These are phyloP conservation scores for Fomitopsis pinicola DNA, from an alignment of 1,284 basidiomycete species.

Conservation along the genomic window DNA sequence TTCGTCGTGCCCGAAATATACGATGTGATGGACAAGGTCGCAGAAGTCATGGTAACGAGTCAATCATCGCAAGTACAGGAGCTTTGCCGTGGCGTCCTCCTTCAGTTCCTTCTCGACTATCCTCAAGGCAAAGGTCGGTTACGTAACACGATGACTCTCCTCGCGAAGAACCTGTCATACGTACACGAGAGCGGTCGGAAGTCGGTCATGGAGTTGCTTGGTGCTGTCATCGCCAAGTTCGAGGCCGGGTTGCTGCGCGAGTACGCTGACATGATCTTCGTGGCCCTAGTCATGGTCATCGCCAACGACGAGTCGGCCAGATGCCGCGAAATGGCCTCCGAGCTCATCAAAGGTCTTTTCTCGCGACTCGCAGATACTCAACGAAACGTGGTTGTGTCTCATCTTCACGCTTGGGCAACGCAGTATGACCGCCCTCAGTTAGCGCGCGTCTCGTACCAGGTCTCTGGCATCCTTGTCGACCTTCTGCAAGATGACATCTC, in stretches of 20 bases:
- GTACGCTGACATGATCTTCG: constrained; percentile 88
- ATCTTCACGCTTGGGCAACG: constrained; percentile 80
- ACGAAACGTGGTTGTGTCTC: constrained; percentile 58
- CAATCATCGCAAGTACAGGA: constrained; percentile 92
- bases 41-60: constrained; percentile 91
- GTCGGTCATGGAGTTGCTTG: constrained; percentile 90
- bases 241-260: constrained; percentile 72
- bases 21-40: constrained; percentile 95
- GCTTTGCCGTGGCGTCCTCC: constrained; percentile 81
- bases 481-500: constrained; percentile 47
- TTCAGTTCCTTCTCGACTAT: constrained; percentile 97
- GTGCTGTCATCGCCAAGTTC: constrained; percentile 85
- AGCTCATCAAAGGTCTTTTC: constrained; percentile 78
- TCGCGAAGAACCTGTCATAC: constrained; percentile 93
- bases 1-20: constrained; percentile 97
- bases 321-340: constrained; percentile 85
- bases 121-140: constrained; percentile 94
- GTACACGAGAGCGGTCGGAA: constrained; percentile 86
- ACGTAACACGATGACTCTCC: constrained; percentile 85
- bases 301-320: constrained; percentile 92
- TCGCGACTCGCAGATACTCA: constrained; percentile 61
- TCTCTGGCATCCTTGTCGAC: constrained; percentile 79
- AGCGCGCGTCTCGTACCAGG: constrained; percentile 71
- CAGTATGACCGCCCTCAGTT: constrained; percentile 62
- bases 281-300: constrained; percentile 88